These are phyloP conservation scores for Hypoxylon intermedium DNA, from an alignment of 495 filamentous ascomycete genomes.

Conservation along the genomic window DNA sequence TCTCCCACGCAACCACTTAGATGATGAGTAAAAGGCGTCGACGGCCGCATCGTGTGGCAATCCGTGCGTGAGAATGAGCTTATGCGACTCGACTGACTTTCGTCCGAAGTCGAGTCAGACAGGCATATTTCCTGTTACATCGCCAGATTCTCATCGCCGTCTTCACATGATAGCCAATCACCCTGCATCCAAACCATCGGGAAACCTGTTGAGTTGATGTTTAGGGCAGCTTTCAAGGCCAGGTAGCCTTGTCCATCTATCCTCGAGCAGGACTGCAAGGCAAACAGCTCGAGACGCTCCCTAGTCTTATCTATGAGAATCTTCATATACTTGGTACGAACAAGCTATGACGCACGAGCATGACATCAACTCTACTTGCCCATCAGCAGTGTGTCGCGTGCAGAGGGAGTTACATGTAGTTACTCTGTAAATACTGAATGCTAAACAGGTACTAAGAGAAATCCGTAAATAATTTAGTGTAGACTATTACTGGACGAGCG, in stretches of 20 bases:
- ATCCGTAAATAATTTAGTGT: conserved; percentile 1
- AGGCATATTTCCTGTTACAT: conserved; percentile 26
- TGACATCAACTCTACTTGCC: conserved; percentile 21
- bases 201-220: background rate
- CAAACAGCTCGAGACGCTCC: too few species aligned
- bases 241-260: conserved; percentile 35
- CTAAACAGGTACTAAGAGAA: background rate
- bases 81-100: conserved; percentile 14
- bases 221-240: conserved; percentile 24
- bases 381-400: background rate
- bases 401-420: too few species aligned
- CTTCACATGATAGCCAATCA: conserved; percentile 18
- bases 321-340: too few species aligned
- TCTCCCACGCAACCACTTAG: conserved; percentile 24
- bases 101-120: conserved; percentile 33
- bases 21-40: conserved; percentile 19
- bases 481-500: conserved; percentile 12
- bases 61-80: conserved; percentile 37
- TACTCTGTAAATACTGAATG: too few species aligned
- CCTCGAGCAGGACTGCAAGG: too few species aligned
- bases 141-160: conserved; percentile 8
- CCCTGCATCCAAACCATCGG: background rate
- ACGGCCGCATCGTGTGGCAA: conserved; percentile 37
- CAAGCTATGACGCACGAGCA: conserved; percentile 24
- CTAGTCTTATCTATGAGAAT: conserved; percentile 18